Evolutionary conservation across 441 rosid genomes (phyloP).

Genomic region (Adansonia grandidieri): DNA sequence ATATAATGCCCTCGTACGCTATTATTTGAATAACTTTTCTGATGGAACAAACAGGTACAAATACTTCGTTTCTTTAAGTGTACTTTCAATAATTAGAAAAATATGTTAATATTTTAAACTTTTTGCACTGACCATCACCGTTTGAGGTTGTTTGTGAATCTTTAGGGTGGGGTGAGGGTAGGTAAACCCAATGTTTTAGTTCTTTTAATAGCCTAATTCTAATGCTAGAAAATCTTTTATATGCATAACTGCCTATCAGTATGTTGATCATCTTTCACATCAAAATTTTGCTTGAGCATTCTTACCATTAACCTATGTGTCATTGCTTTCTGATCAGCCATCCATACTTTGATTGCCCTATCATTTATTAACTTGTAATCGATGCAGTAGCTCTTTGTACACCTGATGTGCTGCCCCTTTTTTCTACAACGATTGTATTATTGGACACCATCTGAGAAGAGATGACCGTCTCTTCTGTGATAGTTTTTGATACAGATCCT

Average conservation of each 20-base stretch:
- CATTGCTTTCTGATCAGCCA: background rate
- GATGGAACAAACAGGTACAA: conserved; percentile 90
- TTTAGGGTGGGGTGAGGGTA: background rate
- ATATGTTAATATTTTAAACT: background rate
- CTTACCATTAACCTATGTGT: background rate
- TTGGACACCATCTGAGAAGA: background rate
- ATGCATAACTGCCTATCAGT: background rate
- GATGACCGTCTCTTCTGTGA: conserved; percentile 3
- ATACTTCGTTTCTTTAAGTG: conserved; percentile 24
- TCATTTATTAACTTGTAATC: background rate
- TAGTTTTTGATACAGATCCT: conserved; percentile 22
- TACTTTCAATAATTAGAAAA: conserved; percentile 16
- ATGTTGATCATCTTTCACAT: too few species aligned
- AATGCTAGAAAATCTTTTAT: background rate
- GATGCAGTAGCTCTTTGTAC: background rate
- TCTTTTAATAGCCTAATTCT: background rate
- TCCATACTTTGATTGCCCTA: too few species aligned
- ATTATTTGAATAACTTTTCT: conserved; percentile 85
- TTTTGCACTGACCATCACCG: background rate
- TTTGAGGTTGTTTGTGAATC: background rate
- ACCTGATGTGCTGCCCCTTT: background rate
- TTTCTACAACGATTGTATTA: background rate
- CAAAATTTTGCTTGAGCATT: conserved; percentile 13
- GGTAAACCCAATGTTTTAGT: background rate
- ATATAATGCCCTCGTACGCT: conserved; percentile 77